Evolutionary conservation across 208 protist genomes (phyloP).

Genomic region (Acanthamoeba polyphaga): DNA sequence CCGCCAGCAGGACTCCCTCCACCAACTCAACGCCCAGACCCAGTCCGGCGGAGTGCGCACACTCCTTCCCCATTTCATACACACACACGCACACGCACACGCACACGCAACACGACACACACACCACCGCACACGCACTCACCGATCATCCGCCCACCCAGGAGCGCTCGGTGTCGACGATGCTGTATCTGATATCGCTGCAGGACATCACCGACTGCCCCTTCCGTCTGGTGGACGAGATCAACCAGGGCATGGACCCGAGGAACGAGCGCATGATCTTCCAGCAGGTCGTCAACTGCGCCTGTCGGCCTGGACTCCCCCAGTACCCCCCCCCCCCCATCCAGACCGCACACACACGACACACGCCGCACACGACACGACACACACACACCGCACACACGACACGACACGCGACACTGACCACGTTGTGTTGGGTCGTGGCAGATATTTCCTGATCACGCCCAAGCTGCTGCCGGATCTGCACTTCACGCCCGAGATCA

Average conservation of each 20-base stretch:
- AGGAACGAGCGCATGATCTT: slow-evolving; percentile 85
- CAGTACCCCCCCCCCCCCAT: slow-evolving; percentile 65
- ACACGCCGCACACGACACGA: background rate
- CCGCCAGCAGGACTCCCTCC: slow-evolving; percentile 74
- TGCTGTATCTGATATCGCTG: slow-evolving; percentile 92
- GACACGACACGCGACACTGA: background rate
- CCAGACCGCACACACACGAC: no score
- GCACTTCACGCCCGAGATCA: slow-evolving; percentile 77
- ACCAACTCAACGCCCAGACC: slow-evolving; percentile 77
- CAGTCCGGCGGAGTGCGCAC: slow-evolving; percentile 82
- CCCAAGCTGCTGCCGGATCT: slow-evolving; percentile 85
- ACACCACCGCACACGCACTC: no score
- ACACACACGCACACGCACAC: no score
- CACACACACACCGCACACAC: background rate
- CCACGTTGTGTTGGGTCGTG: background rate
- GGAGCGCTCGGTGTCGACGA: slow-evolving; percentile 90
- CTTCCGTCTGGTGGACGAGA: slow-evolving; percentile 94
- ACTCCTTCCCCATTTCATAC: background rate
- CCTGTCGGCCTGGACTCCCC: slow-evolving; percentile 75
- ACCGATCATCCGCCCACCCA: background rate
- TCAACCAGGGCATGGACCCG: slow-evolving; percentile 91
- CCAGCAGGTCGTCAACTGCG: slow-evolving; percentile 79
- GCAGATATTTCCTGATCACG: slow-evolving; percentile 83
- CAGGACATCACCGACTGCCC: slow-evolving; percentile 91
- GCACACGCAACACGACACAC: no score